Conservation (phyloP, 148 eudicot species). For the Nepenthes mirabilis region DNA sequence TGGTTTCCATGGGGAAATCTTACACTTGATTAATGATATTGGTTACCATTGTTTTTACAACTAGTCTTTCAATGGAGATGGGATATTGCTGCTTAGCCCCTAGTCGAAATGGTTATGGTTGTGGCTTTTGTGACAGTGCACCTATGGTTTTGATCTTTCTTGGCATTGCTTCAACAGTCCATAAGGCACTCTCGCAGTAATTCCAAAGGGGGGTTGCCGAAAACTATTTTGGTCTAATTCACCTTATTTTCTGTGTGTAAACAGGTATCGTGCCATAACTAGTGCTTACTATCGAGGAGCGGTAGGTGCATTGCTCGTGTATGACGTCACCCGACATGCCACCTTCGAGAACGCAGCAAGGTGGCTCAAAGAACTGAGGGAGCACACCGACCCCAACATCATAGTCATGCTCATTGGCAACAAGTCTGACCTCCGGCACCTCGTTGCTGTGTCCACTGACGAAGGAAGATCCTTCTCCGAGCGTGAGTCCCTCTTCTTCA, state of each 20-base stretch:
- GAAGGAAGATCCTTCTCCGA: constrained; percentile 68
- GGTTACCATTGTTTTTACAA: too few species aligned
- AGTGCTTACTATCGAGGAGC: constrained; percentile 97
- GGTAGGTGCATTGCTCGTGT: constrained; percentile 77
- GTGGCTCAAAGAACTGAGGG: constrained; percentile 78
- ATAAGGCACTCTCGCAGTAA: too few species aligned
- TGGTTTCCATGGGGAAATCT: too few species aligned
- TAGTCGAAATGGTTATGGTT: too few species aligned
- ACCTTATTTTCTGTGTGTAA: background rate
- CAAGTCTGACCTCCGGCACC: constrained; percentile 88
- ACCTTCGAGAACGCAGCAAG: constrained; percentile 71
- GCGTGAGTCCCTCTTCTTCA: constrained; percentile 58
- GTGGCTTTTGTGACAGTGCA: too few species aligned
- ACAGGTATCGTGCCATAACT: constrained; percentile 81
- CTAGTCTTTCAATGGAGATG: too few species aligned
- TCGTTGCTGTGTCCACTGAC: constrained; percentile 58
- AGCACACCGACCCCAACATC: constrained; percentile 80
- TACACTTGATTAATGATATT: too few species aligned
- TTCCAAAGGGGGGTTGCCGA: too few species aligned
- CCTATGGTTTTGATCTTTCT: too few species aligned
- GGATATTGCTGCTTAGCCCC: too few species aligned
- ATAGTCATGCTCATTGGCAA: constrained; percentile 90
- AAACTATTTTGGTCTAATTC: too few species aligned
- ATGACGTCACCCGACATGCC: constrained; percentile 73
- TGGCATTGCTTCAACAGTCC: too few species aligned